Conservation (phyloP, 1,284 basidiomycete genomes). For the Mrakiaceae sp. region DNA sequence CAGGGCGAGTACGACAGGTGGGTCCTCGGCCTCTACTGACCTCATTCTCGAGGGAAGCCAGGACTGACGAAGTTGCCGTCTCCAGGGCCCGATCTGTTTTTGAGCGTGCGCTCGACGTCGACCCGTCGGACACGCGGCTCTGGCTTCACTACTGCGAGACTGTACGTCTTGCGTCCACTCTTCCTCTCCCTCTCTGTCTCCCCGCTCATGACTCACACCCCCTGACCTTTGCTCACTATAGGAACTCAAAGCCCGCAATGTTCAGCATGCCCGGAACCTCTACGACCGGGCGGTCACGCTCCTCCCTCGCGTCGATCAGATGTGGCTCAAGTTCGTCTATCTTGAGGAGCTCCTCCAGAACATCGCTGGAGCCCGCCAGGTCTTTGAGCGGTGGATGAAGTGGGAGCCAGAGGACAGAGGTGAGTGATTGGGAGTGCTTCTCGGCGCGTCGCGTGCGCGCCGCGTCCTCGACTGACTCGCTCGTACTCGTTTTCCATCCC, state of each 20-base stretch:
- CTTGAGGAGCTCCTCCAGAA: slow-evolving; percentile 95
- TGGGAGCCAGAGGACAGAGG: slow-evolving; percentile 98
- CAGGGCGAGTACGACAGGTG: slow-evolving; percentile 87
- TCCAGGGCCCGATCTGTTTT: slow-evolving; percentile 69
- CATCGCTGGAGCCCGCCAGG: slow-evolving; percentile 85
- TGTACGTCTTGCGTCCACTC: slow-evolving; percentile 26
- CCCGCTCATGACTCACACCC: background rate
- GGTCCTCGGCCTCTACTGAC: background rate
- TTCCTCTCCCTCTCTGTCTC: background rate
- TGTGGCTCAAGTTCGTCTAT: slow-evolving; percentile 99
- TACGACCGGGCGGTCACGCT: slow-evolving; percentile 94
- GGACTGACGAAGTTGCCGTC: background rate
- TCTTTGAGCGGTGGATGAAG: slow-evolving; percentile 98
- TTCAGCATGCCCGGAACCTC: slow-evolving; percentile 91
- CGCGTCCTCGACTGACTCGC: background rate
- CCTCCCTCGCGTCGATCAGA: slow-evolving; percentile 83
- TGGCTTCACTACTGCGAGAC: slow-evolving; percentile 98
- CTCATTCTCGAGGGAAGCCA: background rate
- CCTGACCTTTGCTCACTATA: slow-evolving; percentile 13
- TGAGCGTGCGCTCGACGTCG: slow-evolving; percentile 92
- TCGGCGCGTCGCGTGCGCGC: background rate
- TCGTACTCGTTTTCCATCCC: background rate
- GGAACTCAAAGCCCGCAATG: slow-evolving; percentile 91
- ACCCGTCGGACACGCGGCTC: slow-evolving; percentile 73
- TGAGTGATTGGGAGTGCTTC: background rate